Percentiles rank a stretch among this genome's conserved stretches.
Conservation (phyloP, 352 stramenopile genomes). For the Globisporangium carolinianum region DNA sequence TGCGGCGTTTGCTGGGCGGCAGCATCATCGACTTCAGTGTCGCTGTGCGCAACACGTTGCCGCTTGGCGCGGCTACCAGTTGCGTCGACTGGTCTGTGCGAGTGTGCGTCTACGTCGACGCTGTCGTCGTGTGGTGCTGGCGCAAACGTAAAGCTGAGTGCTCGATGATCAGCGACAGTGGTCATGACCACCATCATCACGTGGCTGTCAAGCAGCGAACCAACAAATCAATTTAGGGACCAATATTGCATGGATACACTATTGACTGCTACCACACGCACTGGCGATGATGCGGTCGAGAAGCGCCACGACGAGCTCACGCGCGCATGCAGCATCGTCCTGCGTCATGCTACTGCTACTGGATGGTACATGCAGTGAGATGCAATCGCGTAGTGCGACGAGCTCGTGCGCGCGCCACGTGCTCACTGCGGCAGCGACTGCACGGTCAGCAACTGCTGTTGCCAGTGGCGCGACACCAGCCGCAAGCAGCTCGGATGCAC, state of each 20-base stretch:
- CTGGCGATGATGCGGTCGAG: too few species aligned
- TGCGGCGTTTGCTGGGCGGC: neutral
- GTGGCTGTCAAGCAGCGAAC: too few species aligned
- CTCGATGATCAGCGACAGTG: too few species aligned
- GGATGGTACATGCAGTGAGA: neutral
- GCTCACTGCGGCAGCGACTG: neutral
- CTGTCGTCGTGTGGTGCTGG: neutral
- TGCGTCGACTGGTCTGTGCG: neutral
- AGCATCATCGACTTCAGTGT: neutral
- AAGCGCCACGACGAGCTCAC: too few species aligned
- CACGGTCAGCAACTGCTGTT: neutral
- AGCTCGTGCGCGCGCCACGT: neutral
- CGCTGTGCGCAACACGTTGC: neutral
- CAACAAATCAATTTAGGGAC: too few species aligned
- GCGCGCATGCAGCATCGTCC: neutral
- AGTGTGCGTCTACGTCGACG: neutral
- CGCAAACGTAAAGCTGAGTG: neutral
- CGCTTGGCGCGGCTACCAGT: constrained; percentile 1
- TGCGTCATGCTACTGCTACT: too few species aligned
- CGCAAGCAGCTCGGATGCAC: neutral
- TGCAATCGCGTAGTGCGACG: neutral
- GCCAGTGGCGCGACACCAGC: too few species aligned
- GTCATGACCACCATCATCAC: too few species aligned
- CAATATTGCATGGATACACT: too few species aligned
- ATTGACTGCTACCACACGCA: too few species aligned